These are phyloP conservation scores for Parafenestella ontariensis DNA, from an alignment of 2,329 filamentous ascomycete genomes.

Conservation along the genomic window DNA sequence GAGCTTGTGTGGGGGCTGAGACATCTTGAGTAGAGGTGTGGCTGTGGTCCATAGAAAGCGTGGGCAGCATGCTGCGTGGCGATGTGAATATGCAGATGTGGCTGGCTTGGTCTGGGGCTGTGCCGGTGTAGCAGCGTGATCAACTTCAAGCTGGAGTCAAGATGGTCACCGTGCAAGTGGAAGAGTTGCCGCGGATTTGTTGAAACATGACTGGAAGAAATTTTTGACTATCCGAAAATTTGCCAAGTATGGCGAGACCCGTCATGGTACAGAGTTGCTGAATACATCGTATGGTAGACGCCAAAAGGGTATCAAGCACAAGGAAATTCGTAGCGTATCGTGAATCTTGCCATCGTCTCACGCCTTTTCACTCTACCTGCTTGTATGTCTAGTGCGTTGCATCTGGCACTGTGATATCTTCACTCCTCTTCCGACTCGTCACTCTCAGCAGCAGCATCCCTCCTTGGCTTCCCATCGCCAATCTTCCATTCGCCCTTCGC, in stretches of 20 bases:
- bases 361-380: not conserved
- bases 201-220: not conserved
- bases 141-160: not conserved
- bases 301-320: not conserved
- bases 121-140: not conserved
- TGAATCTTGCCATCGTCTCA: not conserved
- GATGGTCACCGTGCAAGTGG: not conserved
- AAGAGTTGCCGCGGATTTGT: not conserved
- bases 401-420: not conserved
- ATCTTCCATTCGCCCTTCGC: constrained; percentile 41
- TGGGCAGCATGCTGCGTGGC: not conserved
- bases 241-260: not conserved
- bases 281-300: not conserved
- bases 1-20: not conserved
- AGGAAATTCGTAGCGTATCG: not conserved
- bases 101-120: not conserved
- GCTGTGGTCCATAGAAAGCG: no score
- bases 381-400: not conserved
- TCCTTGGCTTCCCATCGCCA: constrained; percentile 39
- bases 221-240: not conserved
- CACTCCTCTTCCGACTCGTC: constrained; percentile 24
- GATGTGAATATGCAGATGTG: not conserved
- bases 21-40: not conserved
- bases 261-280: not conserved
- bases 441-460: constrained; percentile 5